Evolutionary conservation across 1,139 yeast species (phyloP).

Genomic region (Saccharomyces hybrid): DNA sequence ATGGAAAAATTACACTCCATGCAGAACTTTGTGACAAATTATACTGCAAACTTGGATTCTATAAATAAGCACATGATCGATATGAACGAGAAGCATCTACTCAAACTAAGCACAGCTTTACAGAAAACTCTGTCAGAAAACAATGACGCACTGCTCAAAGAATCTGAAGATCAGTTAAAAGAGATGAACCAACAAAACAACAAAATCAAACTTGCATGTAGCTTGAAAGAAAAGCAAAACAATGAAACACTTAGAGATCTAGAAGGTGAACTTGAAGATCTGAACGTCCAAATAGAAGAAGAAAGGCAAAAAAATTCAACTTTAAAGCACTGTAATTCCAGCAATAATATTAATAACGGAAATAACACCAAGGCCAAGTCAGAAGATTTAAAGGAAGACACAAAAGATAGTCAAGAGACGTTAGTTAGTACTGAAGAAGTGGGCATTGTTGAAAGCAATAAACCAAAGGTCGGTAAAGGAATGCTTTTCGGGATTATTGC

Average conservation of each 20-base stretch:
- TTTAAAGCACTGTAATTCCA: slow-evolving; percentile 8
- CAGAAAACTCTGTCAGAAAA: slow-evolving; percentile 21
- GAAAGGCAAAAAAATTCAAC: slow-evolving; percentile 26
- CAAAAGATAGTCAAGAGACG: slow-evolving; percentile 3
- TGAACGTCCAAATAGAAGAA: slow-evolving; percentile 28
- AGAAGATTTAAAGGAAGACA: slow-evolving; percentile 3
- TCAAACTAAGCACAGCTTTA: slow-evolving; percentile 16
- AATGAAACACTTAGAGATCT: slow-evolving; percentile 18
- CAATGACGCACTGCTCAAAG: slow-evolving; percentile 18
- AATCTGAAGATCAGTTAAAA: slow-evolving; percentile 20
- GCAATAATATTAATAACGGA: slow-evolving; percentile 4
- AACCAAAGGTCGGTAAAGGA: slow-evolving; percentile 9
- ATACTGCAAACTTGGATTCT: slow-evolving; percentile 26
- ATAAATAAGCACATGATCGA: slow-evolving; percentile 20
- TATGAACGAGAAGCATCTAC: slow-evolving; percentile 21
- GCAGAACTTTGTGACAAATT: slow-evolving; percentile 33
- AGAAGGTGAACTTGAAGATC: slow-evolving; percentile 26
- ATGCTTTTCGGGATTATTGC: slow-evolving; percentile 11
- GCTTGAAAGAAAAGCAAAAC: slow-evolving; percentile 12
- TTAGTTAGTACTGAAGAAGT: slow-evolving; percentile 4
- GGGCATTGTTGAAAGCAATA: slow-evolving; percentile 3
- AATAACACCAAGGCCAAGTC: slow-evolving; percentile 1
- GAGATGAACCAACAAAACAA: slow-evolving; percentile 24
- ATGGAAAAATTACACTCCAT: slow-evolving; percentile 39
- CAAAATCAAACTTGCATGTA: slow-evolving; percentile 12